Percentiles rank a stretch among this genome's conserved stretches.
These are phyloP conservation scores for Colletotrichum sp. DNA, from an alignment of 2,329 filamentous ascomycete species.

Conservation along the genomic window DNA sequence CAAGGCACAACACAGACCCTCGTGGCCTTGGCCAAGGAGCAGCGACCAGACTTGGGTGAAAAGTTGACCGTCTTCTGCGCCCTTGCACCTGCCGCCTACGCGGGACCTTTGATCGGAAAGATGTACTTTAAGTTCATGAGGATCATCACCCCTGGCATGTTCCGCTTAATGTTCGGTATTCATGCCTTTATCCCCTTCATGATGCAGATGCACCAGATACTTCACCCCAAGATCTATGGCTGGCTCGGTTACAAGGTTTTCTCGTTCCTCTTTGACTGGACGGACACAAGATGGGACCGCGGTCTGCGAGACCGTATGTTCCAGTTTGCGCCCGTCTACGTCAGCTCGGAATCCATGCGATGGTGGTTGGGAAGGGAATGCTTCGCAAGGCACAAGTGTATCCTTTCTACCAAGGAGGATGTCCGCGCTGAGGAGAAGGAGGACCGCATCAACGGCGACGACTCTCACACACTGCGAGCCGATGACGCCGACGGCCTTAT, in stretches of 20 bases:
- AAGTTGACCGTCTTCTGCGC: slow-evolving; percentile 90
- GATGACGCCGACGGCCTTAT: slow-evolving; percentile 37
- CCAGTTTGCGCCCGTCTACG: slow-evolving; percentile 90
- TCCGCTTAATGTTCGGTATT: slow-evolving; percentile 85
- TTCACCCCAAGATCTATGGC: slow-evolving; percentile 75
- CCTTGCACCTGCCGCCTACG: slow-evolving; percentile 88
- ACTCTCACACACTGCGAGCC: slow-evolving; percentile 23
- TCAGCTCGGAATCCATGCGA: slow-evolving; percentile 87
- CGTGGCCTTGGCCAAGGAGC: slow-evolving; percentile 87
- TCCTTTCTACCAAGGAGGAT: slow-evolving; percentile 78
- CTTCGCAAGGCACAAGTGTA: slow-evolving; percentile 81
- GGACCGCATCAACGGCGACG: slow-evolving; percentile 52
- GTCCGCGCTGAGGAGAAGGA: slow-evolving; percentile 65
- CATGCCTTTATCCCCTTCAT: slow-evolving; percentile 94
- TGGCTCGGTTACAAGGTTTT: slow-evolving; percentile 88
- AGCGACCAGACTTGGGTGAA: slow-evolving; percentile 82
- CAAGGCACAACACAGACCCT: slow-evolving; percentile 92
- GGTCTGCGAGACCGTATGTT: slow-evolving; percentile 83
- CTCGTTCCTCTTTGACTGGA: slow-evolving; percentile 88
- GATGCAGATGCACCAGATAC: slow-evolving; percentile 77
- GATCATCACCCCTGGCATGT: slow-evolving; percentile 75
- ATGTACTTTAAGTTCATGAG: slow-evolving; percentile 94
- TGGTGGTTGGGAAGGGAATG: slow-evolving; percentile 95
- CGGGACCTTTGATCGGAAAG: slow-evolving; percentile 83
- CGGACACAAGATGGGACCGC: slow-evolving; percentile 82